Evolutionary conservation across 2,329 filamentous ascomycete genomes (phyloP), one percentile per base, ranked within the genome.

Genomic region (Rhynchosporium agropyri): DNA sequence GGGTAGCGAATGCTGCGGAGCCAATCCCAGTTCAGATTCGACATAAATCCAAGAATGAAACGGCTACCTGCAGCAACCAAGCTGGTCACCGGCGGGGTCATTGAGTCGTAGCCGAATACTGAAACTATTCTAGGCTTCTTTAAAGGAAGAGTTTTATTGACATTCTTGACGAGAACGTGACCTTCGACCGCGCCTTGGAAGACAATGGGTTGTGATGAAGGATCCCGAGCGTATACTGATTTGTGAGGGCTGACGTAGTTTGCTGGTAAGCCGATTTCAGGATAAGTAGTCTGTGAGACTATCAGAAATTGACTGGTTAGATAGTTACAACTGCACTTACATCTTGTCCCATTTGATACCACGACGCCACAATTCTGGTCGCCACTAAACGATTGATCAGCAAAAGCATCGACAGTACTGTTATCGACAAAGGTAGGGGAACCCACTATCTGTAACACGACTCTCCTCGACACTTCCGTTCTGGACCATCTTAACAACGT

Each of bases 101-200:
- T 50, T 40, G 80, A 82, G 13, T 86, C 86, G 71, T 88, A 89
- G 31, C 86, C 83, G 69, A 84, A 87, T 13, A 89, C 66, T 0
- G 85, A 84, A 43, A 89, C 67, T 64, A 84, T 69, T 63, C 78
- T 76, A 13, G 78, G 79, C 5, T 73, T 74, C 29, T 78, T 78
- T 4, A 86, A 73, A 0, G 84, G 84, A 0, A 86, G 76, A 2
- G 79, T 73, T 12, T 76, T 74, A 62, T 79, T 77, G 2, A 68
- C 70, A 61, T 86, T 86, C 76, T 90, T 89, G 28, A 90, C 77
- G 26, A 90, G 74, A n/a, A 89, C 86, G 62, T 88, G 84, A 3
- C 87, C 85, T 68, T 88, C 85, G 3, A 86, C 75, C 0, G 85
- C 85, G 42, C 84, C 83, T n/a, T 84, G 77, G 0, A 86, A 70